These are phyloP conservation scores for Citrus sp. DNA, from an alignment of 345 rosid species.

Conservation along the genomic window DNA sequence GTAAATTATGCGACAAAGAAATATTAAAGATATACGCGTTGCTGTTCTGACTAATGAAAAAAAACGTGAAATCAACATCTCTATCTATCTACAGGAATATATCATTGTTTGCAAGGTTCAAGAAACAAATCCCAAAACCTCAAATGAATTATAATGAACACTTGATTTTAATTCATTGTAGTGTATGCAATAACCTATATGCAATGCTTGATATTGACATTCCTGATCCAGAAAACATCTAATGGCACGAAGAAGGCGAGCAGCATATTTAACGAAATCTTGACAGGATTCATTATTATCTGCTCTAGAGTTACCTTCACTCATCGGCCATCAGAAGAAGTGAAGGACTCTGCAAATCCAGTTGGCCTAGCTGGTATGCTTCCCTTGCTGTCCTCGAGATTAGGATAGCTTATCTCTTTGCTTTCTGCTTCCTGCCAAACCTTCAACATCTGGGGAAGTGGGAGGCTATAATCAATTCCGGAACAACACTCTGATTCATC, in stretches of 20 bases:
- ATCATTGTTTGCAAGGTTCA: background rate
- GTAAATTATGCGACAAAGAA: background rate
- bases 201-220: background rate
- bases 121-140: background rate
- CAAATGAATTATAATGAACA: constrained; percentile 4
- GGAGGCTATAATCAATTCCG: constrained; percentile 35
- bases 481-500: constrained; percentile 21
- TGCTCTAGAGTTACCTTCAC: background rate
- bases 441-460: constrained; percentile 45
- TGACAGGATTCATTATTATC: background rate
- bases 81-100: background rate
- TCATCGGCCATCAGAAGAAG: constrained; percentile 39
- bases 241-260: background rate
- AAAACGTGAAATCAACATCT: background rate
- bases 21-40: background rate
- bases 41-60: background rate
- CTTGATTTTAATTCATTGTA: background rate
- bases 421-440: constrained; percentile 43
- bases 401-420: constrained; percentile 14
- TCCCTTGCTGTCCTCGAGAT: constrained; percentile 31
- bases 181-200: background rate
- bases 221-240: background rate
- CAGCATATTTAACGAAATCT: background rate
- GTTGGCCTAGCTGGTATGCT: constrained; percentile 39
- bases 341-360: constrained; percentile 47